These are phyloP conservation scores for Trypanosoma mega DNA, from an alignment of 208 protist genomes.

Conservation along the genomic window DNA sequence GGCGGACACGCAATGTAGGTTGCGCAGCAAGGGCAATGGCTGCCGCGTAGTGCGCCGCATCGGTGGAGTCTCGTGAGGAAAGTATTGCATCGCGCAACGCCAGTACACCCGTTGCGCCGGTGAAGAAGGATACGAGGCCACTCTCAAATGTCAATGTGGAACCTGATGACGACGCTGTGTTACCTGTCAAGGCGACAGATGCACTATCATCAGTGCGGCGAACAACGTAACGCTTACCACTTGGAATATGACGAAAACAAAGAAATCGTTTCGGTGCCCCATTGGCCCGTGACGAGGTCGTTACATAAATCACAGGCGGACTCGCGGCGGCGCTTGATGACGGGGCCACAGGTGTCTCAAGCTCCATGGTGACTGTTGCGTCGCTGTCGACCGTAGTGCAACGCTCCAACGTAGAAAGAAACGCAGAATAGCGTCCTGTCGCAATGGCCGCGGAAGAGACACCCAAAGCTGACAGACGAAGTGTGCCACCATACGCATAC, in stretches of 20 bases:
- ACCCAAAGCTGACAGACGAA: conserved; percentile 38
- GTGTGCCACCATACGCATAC: conserved; percentile 27
- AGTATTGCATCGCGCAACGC: conserved; percentile 7
- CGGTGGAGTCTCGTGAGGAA: not conserved
- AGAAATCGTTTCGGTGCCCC: conserved; percentile 22
- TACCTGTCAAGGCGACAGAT: not conserved
- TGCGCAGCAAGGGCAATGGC: conserved; percentile 5
- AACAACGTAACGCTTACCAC: not conserved
- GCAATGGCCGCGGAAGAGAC: conserved; percentile 43
- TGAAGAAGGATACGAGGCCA: conserved; percentile 15
- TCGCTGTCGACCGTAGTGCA: conserved; percentile 26
- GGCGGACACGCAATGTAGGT: conserved; percentile 7
- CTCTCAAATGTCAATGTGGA: too few relatives aligned
- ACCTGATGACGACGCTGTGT: too few relatives aligned
- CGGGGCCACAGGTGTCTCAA: conserved; percentile 18
- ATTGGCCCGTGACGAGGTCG: too few relatives aligned
- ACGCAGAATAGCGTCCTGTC: conserved; percentile 37
- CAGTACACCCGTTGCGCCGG: conserved; percentile 9
- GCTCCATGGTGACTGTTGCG: conserved; percentile 6
- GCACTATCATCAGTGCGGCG: conserved; percentile 8
- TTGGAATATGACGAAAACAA: conserved; percentile 13
- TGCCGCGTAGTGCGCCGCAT: conserved; percentile 6
- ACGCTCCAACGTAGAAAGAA: conserved; percentile 34
- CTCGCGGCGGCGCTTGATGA: conserved; percentile 27
- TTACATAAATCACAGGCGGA: too few relatives aligned